These are phyloP conservation scores for Diospyros lotus DNA, from an alignment of 148 eudicot genomes.

Conservation along the genomic window DNA sequence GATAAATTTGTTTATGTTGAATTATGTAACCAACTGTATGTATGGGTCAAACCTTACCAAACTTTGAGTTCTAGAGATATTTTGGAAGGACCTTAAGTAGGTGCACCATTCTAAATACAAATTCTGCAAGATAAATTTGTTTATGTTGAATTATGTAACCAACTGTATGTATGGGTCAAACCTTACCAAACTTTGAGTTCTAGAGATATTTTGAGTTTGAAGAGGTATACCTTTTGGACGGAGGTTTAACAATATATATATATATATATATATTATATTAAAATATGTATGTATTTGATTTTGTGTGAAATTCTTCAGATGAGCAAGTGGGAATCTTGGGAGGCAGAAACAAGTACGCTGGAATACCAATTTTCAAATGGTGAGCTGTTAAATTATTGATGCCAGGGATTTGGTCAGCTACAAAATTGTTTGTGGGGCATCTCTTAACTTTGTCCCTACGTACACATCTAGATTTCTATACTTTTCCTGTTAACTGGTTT, in stretches of 20 bases:
- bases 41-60: background rate
- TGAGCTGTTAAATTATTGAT: background rate
- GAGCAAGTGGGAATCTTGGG: conserved; percentile 46
- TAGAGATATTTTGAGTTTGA: background rate
- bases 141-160: no score
- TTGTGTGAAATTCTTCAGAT: conserved; percentile 20
- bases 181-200: conserved; percentile 3
- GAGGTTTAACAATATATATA: no score
- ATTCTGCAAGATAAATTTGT: no score
- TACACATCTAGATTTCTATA: background rate
- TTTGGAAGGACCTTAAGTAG: background rate
- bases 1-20: no score
- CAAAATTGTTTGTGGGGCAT: background rate
- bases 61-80: background rate
- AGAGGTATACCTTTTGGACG: no score
- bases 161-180: no score
- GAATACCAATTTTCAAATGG: conserved; percentile 43
- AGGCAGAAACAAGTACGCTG: conserved; percentile 41
- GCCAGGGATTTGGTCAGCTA: background rate
- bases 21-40: no score
- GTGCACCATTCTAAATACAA: background rate
- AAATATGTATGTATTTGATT: no score
- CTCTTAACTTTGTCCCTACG: background rate
- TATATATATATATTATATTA: no score
- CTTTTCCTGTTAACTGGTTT: no score